Evolutionary conservation across 176 grass and related monocot species (phyloP), one percentile per base, ranked within the genome.

Genomic region (Triticum urartu): DNA sequence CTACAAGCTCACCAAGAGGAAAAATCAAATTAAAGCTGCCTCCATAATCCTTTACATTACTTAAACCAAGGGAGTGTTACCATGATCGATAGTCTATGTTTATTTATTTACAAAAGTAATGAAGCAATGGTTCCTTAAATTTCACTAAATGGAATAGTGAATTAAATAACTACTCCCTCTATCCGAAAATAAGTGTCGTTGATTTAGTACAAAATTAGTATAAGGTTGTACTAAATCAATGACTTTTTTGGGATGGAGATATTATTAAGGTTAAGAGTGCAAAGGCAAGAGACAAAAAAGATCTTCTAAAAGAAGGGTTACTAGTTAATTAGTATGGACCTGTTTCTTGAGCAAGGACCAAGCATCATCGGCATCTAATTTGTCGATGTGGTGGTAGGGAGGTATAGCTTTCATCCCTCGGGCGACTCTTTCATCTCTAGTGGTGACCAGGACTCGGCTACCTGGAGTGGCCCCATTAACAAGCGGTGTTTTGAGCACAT

Each of bases 331-430:
- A 21, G 1, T 36, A 70, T 4, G 4, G 67, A 70, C 67, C 67
- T 70, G 67, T 70, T 70, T 70, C 67, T 70, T 70, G 67, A 70
- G 67, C 33, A 70, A 70, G 67, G 34, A 70, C 67, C 67, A 70
- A 38, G 67, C 67, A 39, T 70, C 67, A 70, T 70, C 67, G 3
- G 5, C 34, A 20, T 70, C 67, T 39, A 70, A 70, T 39, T 70
- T 70, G 8, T 38, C 34, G 9, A 70, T 39, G 67, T 70, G 67
- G 18, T 70, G 67, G 67, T 70, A 70, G 67, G 67, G 34, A 3
- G 67, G 67, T 4, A 70, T 20, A 70, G 8, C 17, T 70, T 34
- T 38, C 67, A 70, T 70, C 17, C 8, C 67, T 70, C 33, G 34
- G 3, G 67, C 34, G 18, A 39, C 67, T 70, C 67, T 70, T 39